phyloP scores from a whole-genome alignment of 768 basidiomycete species.

The Sarcodon sp. region DNA sequence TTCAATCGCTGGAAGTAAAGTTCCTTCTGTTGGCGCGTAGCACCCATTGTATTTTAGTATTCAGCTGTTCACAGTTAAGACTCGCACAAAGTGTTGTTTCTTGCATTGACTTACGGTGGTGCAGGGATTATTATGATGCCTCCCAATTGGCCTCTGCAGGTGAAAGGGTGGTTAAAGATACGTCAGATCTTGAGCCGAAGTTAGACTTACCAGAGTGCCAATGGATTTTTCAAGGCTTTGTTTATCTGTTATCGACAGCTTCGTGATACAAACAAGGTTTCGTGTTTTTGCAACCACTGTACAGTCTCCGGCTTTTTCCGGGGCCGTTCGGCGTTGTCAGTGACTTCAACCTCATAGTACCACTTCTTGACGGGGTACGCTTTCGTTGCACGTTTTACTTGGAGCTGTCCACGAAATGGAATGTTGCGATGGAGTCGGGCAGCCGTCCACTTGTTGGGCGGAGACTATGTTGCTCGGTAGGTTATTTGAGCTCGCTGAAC shows the following conservation, averaged over 20 bases:
- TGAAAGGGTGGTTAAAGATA: slow-evolving; percentile 7
- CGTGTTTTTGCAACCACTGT: not conserved
- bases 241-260: not conserved
- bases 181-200: not conserved
- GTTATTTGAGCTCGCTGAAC: too few relatives aligned
- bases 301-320: too few relatives aligned
- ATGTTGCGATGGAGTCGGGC: slow-evolving; percentile 66
- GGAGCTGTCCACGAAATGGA: slow-evolving; percentile 40
- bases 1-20: slow-evolving; percentile 89
- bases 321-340: too few relatives aligned
- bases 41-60: slow-evolving; percentile 62
- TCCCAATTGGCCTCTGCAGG: slow-evolving; percentile 84
- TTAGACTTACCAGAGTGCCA: slow-evolving; percentile 60
- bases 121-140: slow-evolving; percentile 24
- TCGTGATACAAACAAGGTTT: not conserved
- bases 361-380: too few relatives aligned
- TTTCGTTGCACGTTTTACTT: too few relatives aligned
- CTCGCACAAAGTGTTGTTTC: not conserved
- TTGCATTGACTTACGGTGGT: slow-evolving; percentile 1
- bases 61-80: slow-evolving; percentile 9
- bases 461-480: slow-evolving; percentile 1
- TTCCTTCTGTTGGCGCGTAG: slow-evolving; percentile 79
- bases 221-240: slow-evolving; percentile 88
- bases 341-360: too few relatives aligned
- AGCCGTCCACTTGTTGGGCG: slow-evolving; percentile 33